A percentile compares a stretch with the other conserved stretches of the same genome.
Evolutionary conservation across 2,329 filamentous ascomycete species (phyloP).

Genomic region (Phoma sp.): DNA sequence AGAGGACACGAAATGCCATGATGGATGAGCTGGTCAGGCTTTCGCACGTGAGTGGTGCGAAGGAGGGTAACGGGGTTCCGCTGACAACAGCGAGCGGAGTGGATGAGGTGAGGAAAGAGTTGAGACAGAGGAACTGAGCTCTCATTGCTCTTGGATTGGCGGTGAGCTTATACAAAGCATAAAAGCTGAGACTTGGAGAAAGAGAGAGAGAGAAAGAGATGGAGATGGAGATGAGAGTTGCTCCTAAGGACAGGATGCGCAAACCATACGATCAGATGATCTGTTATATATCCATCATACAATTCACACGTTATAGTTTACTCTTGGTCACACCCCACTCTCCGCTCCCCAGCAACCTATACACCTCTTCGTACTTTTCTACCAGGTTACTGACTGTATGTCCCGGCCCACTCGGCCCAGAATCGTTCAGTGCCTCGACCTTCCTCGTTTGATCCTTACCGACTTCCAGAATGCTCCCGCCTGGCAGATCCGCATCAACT

Average conservation of each 20-base stretch:
- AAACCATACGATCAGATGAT: neutral
- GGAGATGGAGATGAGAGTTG: too few species aligned
- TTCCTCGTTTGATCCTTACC: constrained; percentile 57
- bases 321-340: constrained; percentile 53
- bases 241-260: too few species aligned
- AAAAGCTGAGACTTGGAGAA: too few species aligned
- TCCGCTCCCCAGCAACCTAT: constrained; percentile 53
- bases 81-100: constrained; percentile 31
- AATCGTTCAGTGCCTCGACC: constrained; percentile 60
- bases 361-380: constrained; percentile 57
- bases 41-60: constrained; percentile 31
- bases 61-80: constrained; percentile 32
- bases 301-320: neutral
- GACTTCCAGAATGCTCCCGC: constrained; percentile 61
- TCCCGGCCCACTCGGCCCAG: constrained; percentile 58
- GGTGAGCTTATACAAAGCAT: too few species aligned
- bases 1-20: constrained; percentile 44
- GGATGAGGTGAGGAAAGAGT: constrained; percentile 26
- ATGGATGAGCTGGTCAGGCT: constrained; percentile 44
- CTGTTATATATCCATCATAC: neutral
- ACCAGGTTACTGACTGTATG: constrained; percentile 53
- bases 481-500: constrained; percentile 56
- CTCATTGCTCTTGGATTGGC: too few species aligned
- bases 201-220: too few species aligned
- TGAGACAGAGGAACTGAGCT: constrained; percentile 33